These are phyloP conservation scores for Glycine latifolia DNA, from an alignment of 306 rosid genomes.

Conservation along the genomic window DNA sequence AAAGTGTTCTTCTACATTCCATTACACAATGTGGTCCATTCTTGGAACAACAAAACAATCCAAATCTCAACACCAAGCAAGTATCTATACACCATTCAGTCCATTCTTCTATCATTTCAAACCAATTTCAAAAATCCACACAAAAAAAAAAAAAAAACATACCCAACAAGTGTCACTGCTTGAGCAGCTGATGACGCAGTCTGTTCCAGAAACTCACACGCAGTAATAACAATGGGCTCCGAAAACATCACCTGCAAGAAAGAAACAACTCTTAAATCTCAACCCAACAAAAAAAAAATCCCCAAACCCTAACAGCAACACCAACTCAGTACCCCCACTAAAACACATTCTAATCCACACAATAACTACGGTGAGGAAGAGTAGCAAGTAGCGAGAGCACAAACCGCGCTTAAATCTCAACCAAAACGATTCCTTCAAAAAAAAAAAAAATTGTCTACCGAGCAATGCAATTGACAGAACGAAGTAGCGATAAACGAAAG, in stretches of 20 bases:
- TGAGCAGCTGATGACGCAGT: slow-evolving; percentile 83
- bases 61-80: slow-evolving; percentile 12
- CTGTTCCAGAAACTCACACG: slow-evolving; percentile 98
- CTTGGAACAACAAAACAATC: slow-evolving; percentile 15
- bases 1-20: background rate
- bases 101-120: background rate
- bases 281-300: background rate
- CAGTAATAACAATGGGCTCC: slow-evolving; percentile 85
- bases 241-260: slow-evolving; percentile 76
- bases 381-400: slow-evolving; percentile 1
- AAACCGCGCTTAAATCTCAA: background rate
- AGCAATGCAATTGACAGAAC: slow-evolving; percentile 32
- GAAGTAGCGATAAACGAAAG: background rate
- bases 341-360: slow-evolving; percentile 10
- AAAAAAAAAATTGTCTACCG: background rate
- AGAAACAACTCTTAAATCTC: background rate
- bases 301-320: background rate
- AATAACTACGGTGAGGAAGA: slow-evolving; percentile 11
- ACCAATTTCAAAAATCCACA: background rate
- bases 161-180: slow-evolving; percentile 89
- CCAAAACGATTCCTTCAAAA: background rate
- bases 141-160: background rate
- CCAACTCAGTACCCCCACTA: slow-evolving; percentile 2
- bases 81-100: background rate
- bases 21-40: background rate